A percentile compares a stretch with the other conserved stretches of the same genome.
Evolutionary conservation across 768 basidiomycete species (phyloP).

Genomic region (Mycena albidolilacea): DNA sequence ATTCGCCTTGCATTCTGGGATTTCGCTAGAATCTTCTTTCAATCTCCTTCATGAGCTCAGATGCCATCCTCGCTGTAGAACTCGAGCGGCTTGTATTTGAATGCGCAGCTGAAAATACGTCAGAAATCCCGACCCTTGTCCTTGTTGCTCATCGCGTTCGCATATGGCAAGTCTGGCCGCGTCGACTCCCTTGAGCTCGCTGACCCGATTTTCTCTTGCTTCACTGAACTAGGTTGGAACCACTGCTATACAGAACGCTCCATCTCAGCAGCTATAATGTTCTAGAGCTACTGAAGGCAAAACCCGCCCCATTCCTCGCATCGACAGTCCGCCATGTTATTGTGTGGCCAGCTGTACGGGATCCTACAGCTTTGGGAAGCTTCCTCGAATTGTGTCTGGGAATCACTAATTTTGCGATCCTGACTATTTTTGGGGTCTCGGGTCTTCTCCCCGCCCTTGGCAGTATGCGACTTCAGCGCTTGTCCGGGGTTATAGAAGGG

Average conservation of each 20-base stretch:
- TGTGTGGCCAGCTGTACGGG: background rate
- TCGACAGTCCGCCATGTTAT: constrained; percentile 17
- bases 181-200: background rate
- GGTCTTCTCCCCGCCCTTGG: background rate
- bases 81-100: constrained; percentile 8
- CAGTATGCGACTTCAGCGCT: constrained; percentile 11
- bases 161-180: background rate
- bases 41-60: constrained; percentile 1
- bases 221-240: constrained; percentile 5
- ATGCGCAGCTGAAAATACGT: background rate
- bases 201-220: background rate
- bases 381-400: constrained; percentile 3
- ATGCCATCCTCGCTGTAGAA: background rate
- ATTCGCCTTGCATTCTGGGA: no score
- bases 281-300: background rate
- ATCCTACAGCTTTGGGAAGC: background rate
- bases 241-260: constrained; percentile 6
- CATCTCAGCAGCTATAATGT: background rate
- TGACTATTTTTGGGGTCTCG: background rate
- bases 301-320: constrained; percentile 3
- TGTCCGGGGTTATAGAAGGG: background rate
- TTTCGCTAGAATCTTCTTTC: no score
- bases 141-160: constrained; percentile 20
- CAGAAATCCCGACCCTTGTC: background rate
- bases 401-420: background rate